Base-by-base conservation (phyloP, 257 asterid species). In the Nicotiana knightiana region DNA sequence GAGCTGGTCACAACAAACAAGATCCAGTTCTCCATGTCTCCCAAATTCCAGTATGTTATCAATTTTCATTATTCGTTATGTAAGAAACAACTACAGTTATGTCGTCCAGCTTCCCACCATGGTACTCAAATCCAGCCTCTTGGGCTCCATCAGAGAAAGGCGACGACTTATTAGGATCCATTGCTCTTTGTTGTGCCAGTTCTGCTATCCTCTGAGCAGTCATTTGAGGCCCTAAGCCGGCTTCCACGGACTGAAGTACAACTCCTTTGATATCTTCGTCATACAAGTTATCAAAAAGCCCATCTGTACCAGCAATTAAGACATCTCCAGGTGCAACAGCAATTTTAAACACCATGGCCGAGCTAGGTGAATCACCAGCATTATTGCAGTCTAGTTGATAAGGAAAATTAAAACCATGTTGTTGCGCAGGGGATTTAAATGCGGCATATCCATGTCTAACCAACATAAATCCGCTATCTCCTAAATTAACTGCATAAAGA, bases 101-200 rank as follows among this genome's bases (percentile, higher is more conserved):
- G 80, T 81, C 84, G 67, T 81, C 84, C 75, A 81, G 79, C 67
- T 81, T 81, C 37, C 84, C 84, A 59, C 76, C 84, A 73, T 57
- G 17, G 84, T 57, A 55, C 11, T 64, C 68, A 46, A 71, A 73
- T 55, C 71, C 84, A 71, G 81, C 80, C 58, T 71, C 55, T 2
- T 59, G 61, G 13, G 81, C 84, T 73, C 80, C 84, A 57, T 70
- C 76, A 57, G 80, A 67, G 79, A 81, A 81, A 81, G 84, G 84
- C 0, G 84, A 48, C 2, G 75, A 59, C 51, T 58, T 65, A 1
- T 9, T 54, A 11, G 54, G 61, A 67, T 81, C 84, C 79, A 28
- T 58, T 53, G 84, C 84, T 81, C 84, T 30, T 67, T 53, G 80
- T 26, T 73, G 84, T 12, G 84, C 84, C 46, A 67, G 64, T 9